phyloP scores from a whole-genome alignment of 371 early-diverging fungal species.

The Mucor indicus region DNA sequence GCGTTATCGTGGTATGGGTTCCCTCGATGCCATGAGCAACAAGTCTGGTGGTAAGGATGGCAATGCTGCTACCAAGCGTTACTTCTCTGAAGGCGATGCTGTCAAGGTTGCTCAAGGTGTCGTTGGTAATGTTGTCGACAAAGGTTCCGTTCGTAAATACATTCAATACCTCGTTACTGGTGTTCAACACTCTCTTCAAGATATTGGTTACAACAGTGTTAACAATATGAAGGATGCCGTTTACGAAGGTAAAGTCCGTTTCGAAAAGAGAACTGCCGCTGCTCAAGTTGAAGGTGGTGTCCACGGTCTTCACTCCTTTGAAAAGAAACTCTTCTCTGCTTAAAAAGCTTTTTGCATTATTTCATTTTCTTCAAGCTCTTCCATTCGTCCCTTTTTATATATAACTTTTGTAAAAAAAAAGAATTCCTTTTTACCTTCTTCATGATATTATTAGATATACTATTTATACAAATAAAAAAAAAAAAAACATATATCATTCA shows the following conservation, averaged over 20 bases:
- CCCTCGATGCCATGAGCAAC: conserved; percentile 94
- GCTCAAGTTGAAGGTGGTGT: conserved; percentile 97
- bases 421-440: no score
- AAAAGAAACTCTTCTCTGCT: conserved; percentile 71
- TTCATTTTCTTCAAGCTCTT: no score
- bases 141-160: conserved; percentile 92
- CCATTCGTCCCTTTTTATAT: no score
- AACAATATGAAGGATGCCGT: conserved; percentile 66
- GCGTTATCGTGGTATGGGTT: conserved; percentile 98
- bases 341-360: no score
- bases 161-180: conserved; percentile 87
- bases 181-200: conserved; percentile 95
- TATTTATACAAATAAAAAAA: no score
- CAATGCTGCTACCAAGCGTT: conserved; percentile 86
- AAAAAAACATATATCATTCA: no score
- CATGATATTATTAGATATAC: no score
- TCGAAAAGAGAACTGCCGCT: conserved; percentile 91
- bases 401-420: no score
- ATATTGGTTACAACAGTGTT: conserved; percentile 81
- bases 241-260: conserved; percentile 71
- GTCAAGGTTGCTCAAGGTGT: conserved; percentile 99
- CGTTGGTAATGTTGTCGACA: conserved; percentile 92
- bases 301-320: conserved; percentile 87
- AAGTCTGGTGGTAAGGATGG: conserved; percentile 55
- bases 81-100: conserved; percentile 90